Percentiles rank a stretch among this genome's conserved stretches.
Conservation (phyloP, 2,329 filamentous ascomycete species). For the Achaetomium macrosporum region DNA sequence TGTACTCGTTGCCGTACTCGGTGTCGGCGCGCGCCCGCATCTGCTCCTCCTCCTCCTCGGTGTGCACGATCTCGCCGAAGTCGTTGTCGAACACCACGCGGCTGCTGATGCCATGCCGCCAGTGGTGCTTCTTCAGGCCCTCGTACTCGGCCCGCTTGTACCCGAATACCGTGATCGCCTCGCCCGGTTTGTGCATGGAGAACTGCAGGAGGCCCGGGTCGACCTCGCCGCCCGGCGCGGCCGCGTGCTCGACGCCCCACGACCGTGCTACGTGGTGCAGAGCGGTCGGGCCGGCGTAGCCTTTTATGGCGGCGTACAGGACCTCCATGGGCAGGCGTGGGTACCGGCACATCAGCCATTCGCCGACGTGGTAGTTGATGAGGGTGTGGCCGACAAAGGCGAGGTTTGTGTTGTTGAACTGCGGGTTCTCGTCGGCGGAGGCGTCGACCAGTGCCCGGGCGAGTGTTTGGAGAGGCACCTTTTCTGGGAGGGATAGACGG, state of each 20-base stretch:
- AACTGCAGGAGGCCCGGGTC: constrained; percentile 89
- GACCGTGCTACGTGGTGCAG: constrained; percentile 68
- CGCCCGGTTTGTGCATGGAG: constrained; percentile 42
- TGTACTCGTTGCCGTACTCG: constrained; percentile 24
- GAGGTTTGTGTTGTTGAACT: constrained; percentile 85
- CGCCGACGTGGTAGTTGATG: constrained; percentile 81
- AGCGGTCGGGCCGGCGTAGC: constrained; percentile 71
- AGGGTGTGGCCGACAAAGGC: constrained; percentile 75
- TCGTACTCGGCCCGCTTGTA: constrained; percentile 47
- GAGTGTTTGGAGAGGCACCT: constrained; percentile 79
- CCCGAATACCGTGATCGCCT: constrained; percentile 44
- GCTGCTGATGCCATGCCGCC: constrained; percentile 66
- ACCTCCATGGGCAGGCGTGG: constrained; percentile 87
- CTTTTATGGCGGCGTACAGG: constrained; percentile 77
- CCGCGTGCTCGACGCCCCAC: constrained; percentile 90
- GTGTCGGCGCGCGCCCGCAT: constrained; percentile 15
- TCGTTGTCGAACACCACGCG: constrained; percentile 77
- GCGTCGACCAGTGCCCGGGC: constrained; percentile 79
- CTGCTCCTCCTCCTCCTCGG: constrained; percentile 5
- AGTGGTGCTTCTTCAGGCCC: constrained; percentile 43
- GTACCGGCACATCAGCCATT: constrained; percentile 82
- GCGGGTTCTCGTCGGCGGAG: constrained; percentile 71
- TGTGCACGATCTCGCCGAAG: constrained; percentile 61
- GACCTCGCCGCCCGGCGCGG: constrained; percentile 81
- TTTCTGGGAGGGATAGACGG: constrained; percentile 73